Conservation (phyloP, 2,329 filamentous ascomycete genomes). For the Chaetomiaceae sp. region DNA sequence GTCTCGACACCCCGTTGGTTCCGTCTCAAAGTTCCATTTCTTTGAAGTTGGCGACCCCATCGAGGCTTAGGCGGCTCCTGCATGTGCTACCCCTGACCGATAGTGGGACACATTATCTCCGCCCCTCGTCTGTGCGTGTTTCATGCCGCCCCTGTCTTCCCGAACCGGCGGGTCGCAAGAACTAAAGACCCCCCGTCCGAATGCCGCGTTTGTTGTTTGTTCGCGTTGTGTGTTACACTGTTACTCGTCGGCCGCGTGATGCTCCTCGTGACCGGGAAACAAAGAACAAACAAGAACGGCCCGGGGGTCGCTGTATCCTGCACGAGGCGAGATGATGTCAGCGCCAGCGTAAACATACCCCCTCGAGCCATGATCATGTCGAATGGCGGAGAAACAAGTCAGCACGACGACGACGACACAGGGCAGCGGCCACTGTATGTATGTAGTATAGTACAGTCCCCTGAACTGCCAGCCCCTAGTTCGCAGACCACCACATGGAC, state of each 20-base stretch:
- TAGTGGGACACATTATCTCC: neutral
- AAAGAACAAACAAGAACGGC: too few species aligned
- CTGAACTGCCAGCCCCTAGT: too few species aligned
- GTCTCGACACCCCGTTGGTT: neutral
- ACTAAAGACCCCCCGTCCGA: neutral
- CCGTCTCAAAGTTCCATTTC: neutral
- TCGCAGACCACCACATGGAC: too few species aligned
- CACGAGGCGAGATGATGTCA: neutral
- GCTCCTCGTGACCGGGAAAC: neutral
- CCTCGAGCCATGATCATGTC: too few species aligned
- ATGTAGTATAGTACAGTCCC: too few species aligned
- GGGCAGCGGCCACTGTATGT: too few species aligned
- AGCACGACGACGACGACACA: too few species aligned
- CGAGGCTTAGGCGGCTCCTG: neutral
- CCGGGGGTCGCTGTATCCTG: too few species aligned
- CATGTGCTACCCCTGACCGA: neutral
- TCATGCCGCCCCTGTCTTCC: neutral
- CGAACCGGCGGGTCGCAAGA: conserved; percentile 1
- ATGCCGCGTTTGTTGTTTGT: neutral
- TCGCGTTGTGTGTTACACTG: neutral
- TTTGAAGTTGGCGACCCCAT: neutral
- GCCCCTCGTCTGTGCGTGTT: conserved; percentile 1
- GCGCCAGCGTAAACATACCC: neutral
- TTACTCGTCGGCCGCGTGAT: neutral
- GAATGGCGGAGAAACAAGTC: too few species aligned